Base-by-base conservation (phyloP, 768 basidiomycete species). In the Myochromella boudieri region DNA sequence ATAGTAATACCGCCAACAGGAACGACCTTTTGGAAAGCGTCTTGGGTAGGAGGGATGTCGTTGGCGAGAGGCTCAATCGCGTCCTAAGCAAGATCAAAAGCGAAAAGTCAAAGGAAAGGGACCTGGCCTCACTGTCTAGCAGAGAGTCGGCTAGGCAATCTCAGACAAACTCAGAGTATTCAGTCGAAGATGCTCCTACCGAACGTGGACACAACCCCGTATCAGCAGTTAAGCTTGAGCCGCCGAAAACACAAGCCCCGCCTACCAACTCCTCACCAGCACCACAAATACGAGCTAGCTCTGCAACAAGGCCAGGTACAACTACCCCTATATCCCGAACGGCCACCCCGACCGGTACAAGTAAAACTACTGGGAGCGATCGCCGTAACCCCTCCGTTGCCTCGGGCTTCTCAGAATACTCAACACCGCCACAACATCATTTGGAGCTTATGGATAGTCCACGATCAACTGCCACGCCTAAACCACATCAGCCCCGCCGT, bases 61-160 rank as follows among this genome's bases (percentile, higher is more conserved):
- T 81, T 10, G 81, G 77, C 17, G 87, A 87, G 45, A 87, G 84
- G 56, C 68, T 91, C 11, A 82, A 87, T 48, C 78, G 87, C 3
- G 84, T 91, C 8, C 71, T 91, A 39, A 80, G 75, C 65, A 87
- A 87, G 69, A 84, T 91, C 60, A 82, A 82, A 67, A 82, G 74
- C 48, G 83, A 78, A 29, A 81, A 77, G 52, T 69, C 70, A 20
- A 71, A 70, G 51, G 69, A 69, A 46, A 63, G 55, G 41, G 69
- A 70, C 42, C 55, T 66, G 31, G 48, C 49, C 2, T 60, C 56
- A 5, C 34, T 53, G 21, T 57, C 55, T 10, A 60, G 62, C 46
- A 51, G 53, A 7, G 65, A 69, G 15, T 60, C 67, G 11, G 64
- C 70, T 5, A 58, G 65, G n/a, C 61, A 68, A 1, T 72, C 74